Evolutionary conservation across 305 asterid genomes (phyloP).

Genomic region (Fraxinus angustifolia): DNA sequence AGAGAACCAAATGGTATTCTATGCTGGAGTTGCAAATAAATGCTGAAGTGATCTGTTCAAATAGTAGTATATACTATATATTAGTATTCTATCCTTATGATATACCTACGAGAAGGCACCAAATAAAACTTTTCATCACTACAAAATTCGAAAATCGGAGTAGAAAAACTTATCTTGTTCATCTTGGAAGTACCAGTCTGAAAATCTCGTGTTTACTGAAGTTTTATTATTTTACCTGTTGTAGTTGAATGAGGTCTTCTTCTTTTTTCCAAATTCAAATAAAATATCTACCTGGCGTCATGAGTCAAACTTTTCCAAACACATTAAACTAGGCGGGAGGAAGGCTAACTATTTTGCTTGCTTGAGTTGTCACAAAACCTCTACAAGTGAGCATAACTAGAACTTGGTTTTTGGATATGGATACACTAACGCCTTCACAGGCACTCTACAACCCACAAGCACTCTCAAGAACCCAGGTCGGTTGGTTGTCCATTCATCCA

Average conservation of each 20-base stretch:
- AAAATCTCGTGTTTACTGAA: background rate
- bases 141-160: background rate
- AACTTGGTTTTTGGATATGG: background rate
- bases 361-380: background rate
- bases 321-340: background rate
- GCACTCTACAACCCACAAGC: background rate
- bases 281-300: background rate
- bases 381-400: background rate
- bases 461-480: background rate
- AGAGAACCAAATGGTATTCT: background rate
- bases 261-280: background rate
- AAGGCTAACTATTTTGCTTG: background rate
- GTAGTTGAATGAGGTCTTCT: background rate
- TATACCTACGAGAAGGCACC: background rate
- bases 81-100: background rate
- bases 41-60: background rate
- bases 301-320: background rate
- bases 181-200: background rate
- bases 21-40: background rate
- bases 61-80: background rate
- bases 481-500: background rate
- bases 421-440: background rate
- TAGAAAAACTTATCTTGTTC: background rate
- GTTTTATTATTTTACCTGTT: background rate
- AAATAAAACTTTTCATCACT: background rate